A percentile compares a stretch with the other conserved stretches of the same genome.
phyloP scores from a whole-genome alignment of 345 rosid species.

The Clarkia xantiana region DNA sequence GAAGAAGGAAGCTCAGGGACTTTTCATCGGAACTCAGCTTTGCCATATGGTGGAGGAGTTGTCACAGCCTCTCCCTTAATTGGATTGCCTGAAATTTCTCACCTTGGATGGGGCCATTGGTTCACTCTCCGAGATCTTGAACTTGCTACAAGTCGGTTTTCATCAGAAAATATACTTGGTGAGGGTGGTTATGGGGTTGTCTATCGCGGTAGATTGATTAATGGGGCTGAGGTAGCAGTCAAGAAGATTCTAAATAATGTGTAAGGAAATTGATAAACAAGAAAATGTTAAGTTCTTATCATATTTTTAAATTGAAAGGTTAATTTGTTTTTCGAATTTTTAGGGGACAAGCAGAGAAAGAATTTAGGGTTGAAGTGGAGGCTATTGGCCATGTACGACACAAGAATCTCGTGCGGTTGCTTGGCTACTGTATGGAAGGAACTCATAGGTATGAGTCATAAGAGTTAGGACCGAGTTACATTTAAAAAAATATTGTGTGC shows the following conservation, averaged over 20 bases:
- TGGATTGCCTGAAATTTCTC: constrained; percentile 87
- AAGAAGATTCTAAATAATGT: constrained; percentile 91
- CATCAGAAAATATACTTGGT: constrained; percentile 72
- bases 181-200: constrained; percentile 99
- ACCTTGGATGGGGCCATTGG: constrained; percentile 99
- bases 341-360: constrained; percentile 99
- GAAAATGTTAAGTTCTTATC: background rate
- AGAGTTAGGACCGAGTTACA: constrained; percentile 5
- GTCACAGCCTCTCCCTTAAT: constrained; percentile 78
- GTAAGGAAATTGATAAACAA: constrained; percentile 26
- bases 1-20: constrained; percentile 87
- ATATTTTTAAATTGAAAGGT: background rate
- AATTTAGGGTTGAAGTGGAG: constrained; percentile 92
- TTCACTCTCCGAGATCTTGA: constrained; percentile 95
- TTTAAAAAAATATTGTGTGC: background rate
- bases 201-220: constrained; percentile 66
- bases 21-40: constrained; percentile 34
- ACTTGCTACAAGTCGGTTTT: constrained; percentile 63
- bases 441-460: constrained; percentile 63
- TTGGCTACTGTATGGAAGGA: constrained; percentile 92
- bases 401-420: constrained; percentile 83
- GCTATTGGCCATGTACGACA: constrained; percentile 96
- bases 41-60: constrained; percentile 43
- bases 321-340: background rate
- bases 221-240: constrained; percentile 92